Base-by-base conservation (phyloP, 2,329 filamentous ascomycete species). In the Fusarium floridanum region DNA sequence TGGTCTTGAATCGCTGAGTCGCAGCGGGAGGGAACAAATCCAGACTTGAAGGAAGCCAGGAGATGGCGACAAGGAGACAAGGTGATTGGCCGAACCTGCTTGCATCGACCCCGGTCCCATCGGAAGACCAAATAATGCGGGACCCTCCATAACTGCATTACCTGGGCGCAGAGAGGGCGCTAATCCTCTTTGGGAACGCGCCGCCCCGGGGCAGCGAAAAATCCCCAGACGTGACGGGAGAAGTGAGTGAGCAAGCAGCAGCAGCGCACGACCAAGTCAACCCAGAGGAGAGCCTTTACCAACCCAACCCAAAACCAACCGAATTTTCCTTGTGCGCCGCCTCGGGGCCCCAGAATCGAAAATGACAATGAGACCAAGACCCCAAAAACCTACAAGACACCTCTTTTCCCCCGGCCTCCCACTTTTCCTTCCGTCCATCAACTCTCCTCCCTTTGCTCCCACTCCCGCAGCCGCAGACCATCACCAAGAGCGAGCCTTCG, bases 311-410 rank as follows among this genome's bases (percentile, higher is more conserved):
- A 36, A 59, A 80, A 80, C 76, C 70, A 75, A 80, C 81, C 77
- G 68, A 78, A 80, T 80, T 77, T 81, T 76, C 78, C 80, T 80
- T 81, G 81, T 83, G 82, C 80, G 82, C 81, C 81, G 81, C 81
- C 82, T 81, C 79, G 64, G 78, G 79, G 80, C 81, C 81, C 82
- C 80, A 81, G 67, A 82, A 79, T 75, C 68, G 61, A 83, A 82
- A 80, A 79, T 81, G 80, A 81, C 81, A 81, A 83, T 83, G 80
- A 83, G 80, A 83, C 82, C 80, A 83, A 81, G 77, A 73, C 80
- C 80, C 80, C 79, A 81, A 80, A 75, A 80, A 75, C 77, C 76
- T 79, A 79, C 81, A 79, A 83, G 81, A 83, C 81, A 83, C 75
- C 17, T 27, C 76, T 75, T 79, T 78, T 80, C 80, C 78, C 72